A percentile compares a stretch with the other conserved stretches of the same genome.
Evolutionary conservation across 345 rosid species (phyloP).

Genomic region (Lumnitzera racemosa): DNA sequence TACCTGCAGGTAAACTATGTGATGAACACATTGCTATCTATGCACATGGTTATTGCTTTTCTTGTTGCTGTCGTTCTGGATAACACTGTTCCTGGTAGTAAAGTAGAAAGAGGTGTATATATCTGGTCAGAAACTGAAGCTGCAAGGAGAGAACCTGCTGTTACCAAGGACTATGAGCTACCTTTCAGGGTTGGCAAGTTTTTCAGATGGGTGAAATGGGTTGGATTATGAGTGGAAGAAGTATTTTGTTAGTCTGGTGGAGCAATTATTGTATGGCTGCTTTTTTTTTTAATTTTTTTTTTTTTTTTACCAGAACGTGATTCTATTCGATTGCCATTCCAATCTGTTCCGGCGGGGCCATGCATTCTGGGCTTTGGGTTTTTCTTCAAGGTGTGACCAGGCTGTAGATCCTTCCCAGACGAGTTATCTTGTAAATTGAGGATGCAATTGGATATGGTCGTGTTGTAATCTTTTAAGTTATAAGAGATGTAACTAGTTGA

Average conservation of each 20-base stretch:
- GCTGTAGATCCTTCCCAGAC: constrained; percentile 1
- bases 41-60: constrained; percentile 85
- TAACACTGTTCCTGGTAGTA: constrained; percentile 91
- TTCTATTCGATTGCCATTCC: too few relatives aligned
- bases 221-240: constrained; percentile 49
- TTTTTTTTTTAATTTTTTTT: too few relatives aligned
- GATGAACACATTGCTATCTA: constrained; percentile 70
- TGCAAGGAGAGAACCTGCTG: constrained; percentile 81
- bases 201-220: constrained; percentile 99
- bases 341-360: too few relatives aligned
- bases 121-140: constrained; percentile 86
- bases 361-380: not conserved
- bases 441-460: constrained; percentile 4
- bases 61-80: constrained; percentile 79
- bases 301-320: too few relatives aligned
- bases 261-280: not conserved
- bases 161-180: constrained; percentile 76
- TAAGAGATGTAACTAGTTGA: not conserved
- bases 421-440: constrained; percentile 3
- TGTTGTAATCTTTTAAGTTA: constrained; percentile 2
- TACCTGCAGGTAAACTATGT: constrained; percentile 73
- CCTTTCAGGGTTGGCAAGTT: constrained; percentile 78
- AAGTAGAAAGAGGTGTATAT: constrained; percentile 86
- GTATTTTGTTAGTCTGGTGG: constrained; percentile 1
- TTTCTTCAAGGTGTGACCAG: not conserved